A percentile compares a stretch with the other conserved stretches of the same genome.
phyloP scores from a whole-genome alignment of 306 rosid species.

The Lathyrus oleraceus region DNA sequence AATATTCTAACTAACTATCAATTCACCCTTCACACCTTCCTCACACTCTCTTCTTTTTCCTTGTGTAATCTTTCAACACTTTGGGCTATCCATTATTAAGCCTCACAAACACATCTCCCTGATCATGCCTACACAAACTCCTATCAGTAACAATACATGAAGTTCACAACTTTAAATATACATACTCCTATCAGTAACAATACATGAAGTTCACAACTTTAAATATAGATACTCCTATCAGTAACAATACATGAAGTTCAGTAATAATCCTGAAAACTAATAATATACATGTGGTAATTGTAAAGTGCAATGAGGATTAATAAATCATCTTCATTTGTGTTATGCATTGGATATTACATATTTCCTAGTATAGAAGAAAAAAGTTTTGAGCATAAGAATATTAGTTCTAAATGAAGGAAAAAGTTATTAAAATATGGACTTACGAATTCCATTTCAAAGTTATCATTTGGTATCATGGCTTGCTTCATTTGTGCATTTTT shows the following conservation, averaged over 20 bases:
- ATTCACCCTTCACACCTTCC: neutral
- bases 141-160: neutral
- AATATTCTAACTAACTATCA: neutral
- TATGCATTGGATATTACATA: slow-evolving; percentile 8
- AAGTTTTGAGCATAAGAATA: neutral
- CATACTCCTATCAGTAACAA: too few relatives aligned
- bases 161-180: slow-evolving; percentile 15
- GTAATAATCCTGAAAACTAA: neutral
- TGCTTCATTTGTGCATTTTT: too few relatives aligned
- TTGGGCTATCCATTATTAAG: neutral
- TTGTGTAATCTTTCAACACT: neutral
- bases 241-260: too few relatives aligned
- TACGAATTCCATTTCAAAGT: slow-evolving; percentile 84
- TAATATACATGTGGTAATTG: slow-evolving; percentile 5
- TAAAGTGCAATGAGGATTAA: neutral
- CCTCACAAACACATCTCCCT: neutral
- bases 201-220: too few relatives aligned
- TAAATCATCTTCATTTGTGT: slow-evolving; percentile 11
- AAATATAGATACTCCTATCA: too few relatives aligned
- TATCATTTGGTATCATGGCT: slow-evolving; percentile 58
- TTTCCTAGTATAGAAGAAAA: slow-evolving; percentile 18
- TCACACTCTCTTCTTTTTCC: neutral
- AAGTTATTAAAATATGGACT: slow-evolving; percentile 40
- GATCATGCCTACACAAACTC: neutral
- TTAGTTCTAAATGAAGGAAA: slow-evolving; percentile 11